phyloP scores from a whole-genome alignment of 495 filamentous ascomycete species.

The Penicillium psychrofluorescens region DNA sequence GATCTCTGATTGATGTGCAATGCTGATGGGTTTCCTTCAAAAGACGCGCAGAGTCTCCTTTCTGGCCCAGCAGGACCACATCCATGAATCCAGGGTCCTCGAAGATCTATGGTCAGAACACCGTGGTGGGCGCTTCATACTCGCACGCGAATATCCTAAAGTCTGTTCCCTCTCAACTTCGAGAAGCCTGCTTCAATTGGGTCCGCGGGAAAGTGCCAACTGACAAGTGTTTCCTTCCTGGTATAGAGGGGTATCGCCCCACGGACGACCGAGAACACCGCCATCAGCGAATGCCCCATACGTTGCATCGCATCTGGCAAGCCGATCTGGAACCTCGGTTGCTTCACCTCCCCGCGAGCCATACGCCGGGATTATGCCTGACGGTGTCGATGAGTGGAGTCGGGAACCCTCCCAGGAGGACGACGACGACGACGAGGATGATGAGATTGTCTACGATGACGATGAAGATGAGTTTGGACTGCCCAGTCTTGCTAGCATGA shows the following conservation, averaged over 20 bases:
- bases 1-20: not conserved
- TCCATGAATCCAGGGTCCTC: constrained; percentile 31
- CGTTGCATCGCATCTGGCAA: constrained; percentile 45
- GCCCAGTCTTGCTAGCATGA: constrained; percentile 83
- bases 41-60: constrained; percentile 73
- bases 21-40: not conserved
- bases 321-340: constrained; percentile 42
- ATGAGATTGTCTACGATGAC: constrained; percentile 70
- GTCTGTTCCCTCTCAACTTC: constrained; percentile 47
- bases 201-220: not conserved
- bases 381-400: constrained; percentile 71
- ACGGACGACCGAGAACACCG: constrained; percentile 56
- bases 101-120: constrained; percentile 56
- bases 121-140: constrained; percentile 92
- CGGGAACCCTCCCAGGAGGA: constrained; percentile 45
- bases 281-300: constrained; percentile 28
- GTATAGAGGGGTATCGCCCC: constrained; percentile 45
- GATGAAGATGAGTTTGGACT: constrained; percentile 94
- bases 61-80: constrained; percentile 66
- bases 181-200: not conserved
- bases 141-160: constrained; percentile 93
- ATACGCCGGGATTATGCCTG: constrained; percentile 69
- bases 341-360: constrained; percentile 58
- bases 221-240: constrained; percentile 12
- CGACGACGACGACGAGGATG: constrained; percentile 53